These are phyloP conservation scores for Tritrichomonas foetus DNA, from an alignment of 208 protist species.

Conservation along the genomic window DNA sequence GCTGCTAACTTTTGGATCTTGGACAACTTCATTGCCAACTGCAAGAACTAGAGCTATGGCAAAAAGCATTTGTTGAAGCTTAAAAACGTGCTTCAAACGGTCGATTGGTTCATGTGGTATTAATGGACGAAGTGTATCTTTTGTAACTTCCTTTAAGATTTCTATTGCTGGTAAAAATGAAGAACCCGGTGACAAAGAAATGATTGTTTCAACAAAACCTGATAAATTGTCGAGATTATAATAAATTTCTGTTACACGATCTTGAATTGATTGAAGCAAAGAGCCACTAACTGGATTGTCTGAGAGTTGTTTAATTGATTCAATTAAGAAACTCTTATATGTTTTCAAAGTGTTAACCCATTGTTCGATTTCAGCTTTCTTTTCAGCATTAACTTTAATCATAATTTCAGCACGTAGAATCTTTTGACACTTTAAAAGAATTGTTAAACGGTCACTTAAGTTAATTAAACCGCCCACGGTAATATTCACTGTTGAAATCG, in stretches of 20 bases:
- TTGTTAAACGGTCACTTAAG: neutral
- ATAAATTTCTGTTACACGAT: neutral
- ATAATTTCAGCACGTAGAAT: neutral
- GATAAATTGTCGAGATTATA: neutral
- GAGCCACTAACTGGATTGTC: neutral
- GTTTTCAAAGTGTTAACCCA: neutral
- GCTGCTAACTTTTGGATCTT: neutral
- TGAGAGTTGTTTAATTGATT: neutral
- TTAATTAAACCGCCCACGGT: neutral
- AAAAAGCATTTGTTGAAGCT: neutral
- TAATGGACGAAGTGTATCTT: neutral
- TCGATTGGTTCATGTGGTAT: neutral
- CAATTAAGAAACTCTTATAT: neutral
- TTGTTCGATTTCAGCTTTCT: neutral
- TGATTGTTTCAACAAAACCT: neutral
- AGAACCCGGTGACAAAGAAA: neutral
- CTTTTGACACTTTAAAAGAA: neutral
- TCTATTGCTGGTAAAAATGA: neutral
- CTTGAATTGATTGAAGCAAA: neutral
- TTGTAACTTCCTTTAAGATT: neutral
- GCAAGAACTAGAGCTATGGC: neutral
- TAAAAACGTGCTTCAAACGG: neutral
- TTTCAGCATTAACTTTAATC: neutral
- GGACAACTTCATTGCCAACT: neutral
- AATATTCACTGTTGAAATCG: neutral